A percentile compares a stretch with the other conserved stretches of the same genome.
Conservation (phyloP, 768 basidiomycete genomes). For the Plicaturopsis crispa region DNA sequence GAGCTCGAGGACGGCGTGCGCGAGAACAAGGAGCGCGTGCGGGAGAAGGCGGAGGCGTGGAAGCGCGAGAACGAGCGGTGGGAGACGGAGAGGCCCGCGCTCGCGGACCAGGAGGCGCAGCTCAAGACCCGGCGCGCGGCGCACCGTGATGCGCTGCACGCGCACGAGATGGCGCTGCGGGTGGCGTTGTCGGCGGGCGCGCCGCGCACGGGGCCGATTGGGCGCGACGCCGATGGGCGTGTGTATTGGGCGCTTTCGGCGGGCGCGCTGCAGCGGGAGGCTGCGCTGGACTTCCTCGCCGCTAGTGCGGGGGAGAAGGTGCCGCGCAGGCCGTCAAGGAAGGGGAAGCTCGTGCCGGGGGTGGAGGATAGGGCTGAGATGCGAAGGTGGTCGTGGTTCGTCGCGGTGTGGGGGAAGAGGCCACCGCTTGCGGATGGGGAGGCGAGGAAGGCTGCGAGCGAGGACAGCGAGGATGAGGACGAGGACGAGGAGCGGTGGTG, state of each 20-base stretch:
- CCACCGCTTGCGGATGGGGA: slow-evolving; percentile 22
- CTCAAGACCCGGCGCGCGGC: slow-evolving; percentile 34
- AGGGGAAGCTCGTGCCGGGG: slow-evolving; percentile 30
- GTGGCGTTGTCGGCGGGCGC: slow-evolving; percentile 36
- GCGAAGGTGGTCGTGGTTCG: slow-evolving; percentile 67
- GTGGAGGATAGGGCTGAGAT: slow-evolving; percentile 44
- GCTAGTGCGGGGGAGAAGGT: slow-evolving; percentile 17
- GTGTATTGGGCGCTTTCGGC: slow-evolving; percentile 63
- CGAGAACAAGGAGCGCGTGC: slow-evolving; percentile 45
- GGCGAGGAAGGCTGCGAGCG: slow-evolving; percentile 15
- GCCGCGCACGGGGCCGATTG: slow-evolving; percentile 46
- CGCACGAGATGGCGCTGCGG: slow-evolving; percentile 50
- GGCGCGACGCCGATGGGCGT: slow-evolving; percentile 61
- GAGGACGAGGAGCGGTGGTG: slow-evolving; percentile 57
- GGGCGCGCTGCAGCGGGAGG: slow-evolving; percentile 47
- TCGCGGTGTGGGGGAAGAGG: slow-evolving; percentile 66
- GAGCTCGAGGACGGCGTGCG: slow-evolving; percentile 54
- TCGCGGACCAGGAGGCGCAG: slow-evolving; percentile 23
- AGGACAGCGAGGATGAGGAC: slow-evolving; percentile 26
- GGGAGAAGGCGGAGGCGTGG: slow-evolving; percentile 43
- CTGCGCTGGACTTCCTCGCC: slow-evolving; percentile 24
- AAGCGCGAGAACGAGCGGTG: slow-evolving; percentile 54
- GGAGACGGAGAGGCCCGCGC: slow-evolving; percentile 34
- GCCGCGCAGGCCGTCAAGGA: slow-evolving; percentile 24
- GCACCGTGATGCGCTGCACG: slow-evolving; percentile 42